A percentile compares a stretch with the other conserved stretches of the same genome.
These are phyloP conservation scores for Stereum hirsutum DNA, from an alignment of 1,284 basidiomycete species.

Conservation along the genomic window DNA sequence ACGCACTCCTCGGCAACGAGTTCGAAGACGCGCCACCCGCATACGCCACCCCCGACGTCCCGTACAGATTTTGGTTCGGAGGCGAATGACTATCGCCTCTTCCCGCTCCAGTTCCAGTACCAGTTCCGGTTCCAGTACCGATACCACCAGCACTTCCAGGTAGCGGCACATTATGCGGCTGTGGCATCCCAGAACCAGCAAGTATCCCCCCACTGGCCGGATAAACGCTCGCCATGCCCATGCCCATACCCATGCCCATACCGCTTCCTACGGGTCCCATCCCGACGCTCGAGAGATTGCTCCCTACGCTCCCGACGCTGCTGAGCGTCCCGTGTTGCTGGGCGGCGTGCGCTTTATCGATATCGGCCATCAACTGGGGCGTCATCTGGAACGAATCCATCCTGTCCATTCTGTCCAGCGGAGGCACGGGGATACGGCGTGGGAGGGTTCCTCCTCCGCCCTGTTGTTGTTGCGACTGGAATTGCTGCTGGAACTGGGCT, in stretches of 20 bases:
- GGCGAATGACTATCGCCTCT: no score
- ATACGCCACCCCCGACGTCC: constrained; percentile 40
- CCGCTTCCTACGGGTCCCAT: no score
- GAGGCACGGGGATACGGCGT: constrained; percentile 6
- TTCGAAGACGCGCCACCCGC: constrained; percentile 32
- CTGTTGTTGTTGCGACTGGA: not conserved
- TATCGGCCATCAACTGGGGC: constrained; percentile 9
- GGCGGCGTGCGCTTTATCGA: constrained; percentile 9
- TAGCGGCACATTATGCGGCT: no score
- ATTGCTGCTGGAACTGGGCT: no score
- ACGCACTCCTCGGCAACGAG: constrained; percentile 10
- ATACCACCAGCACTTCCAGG: no score
- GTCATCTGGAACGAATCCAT: constrained; percentile 9
- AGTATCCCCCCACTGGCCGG: no score
- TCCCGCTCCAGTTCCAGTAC: no score
- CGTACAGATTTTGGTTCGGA: constrained; percentile 15
- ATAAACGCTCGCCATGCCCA: no score
- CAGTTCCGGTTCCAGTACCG: no score
- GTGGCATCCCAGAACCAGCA: no score
- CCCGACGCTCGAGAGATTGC: constrained; percentile 13
- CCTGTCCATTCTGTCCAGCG: constrained; percentile 7
- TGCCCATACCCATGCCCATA: no score
- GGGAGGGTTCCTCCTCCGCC: constrained; percentile 2
- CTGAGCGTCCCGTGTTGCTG: constrained; percentile 30
- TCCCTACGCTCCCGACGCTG: constrained; percentile 15